Base-by-base conservation (phyloP, 2,329 filamentous ascomycete species). In the Dothidotthia symphoricarpi region DNA sequence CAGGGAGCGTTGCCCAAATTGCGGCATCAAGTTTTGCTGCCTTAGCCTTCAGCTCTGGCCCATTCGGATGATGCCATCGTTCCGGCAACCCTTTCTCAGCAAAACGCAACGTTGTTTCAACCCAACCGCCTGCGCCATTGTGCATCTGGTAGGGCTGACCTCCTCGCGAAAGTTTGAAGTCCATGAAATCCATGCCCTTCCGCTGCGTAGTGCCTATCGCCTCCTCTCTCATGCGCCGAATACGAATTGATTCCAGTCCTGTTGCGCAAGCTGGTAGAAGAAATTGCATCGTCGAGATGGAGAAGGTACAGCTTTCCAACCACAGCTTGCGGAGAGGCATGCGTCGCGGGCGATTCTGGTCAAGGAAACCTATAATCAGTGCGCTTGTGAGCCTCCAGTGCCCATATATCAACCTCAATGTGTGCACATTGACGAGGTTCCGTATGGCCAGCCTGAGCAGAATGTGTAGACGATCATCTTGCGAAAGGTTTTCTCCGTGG, bases 381-480 rank as follows among this genome's bases (percentile, higher is more conserved):
- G 53, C 61, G 16, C 64, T 64, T 2, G 65, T 68, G 9, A 75
- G 42, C 24, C 55, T 57, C 39, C 64, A 66, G 44, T 75, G 71
- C 0, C 71, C 71, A 32, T 69, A 66, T 8, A 74, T 54, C 14
- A 75, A 67, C 6, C 70, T 51, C 24, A 75, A 49, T 0, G 69
- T 73, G 24, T 69, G 68, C 6, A 74, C 62, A 12, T 69, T 70
- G 24, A 55, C 61, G 56, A 75, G 49, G 24, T 72, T 69, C 3
- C 39, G 36, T 1, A 68, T 62, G 3, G 70, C 70, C 8, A 64
- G 53, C 15, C 50, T 40, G 9, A 69, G 55, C 8, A 75, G 62
- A 9, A 53, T 38, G n/a, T 68, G 64, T 2, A 70, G 66, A 5
- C 69, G 57, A 2, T 45, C 41, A 41, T 74, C 70, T 15, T 54